Evolutionary conservation across 2,329 filamentous ascomycete species (phyloP).

Genomic region (Penicillium oxalicum): DNA sequence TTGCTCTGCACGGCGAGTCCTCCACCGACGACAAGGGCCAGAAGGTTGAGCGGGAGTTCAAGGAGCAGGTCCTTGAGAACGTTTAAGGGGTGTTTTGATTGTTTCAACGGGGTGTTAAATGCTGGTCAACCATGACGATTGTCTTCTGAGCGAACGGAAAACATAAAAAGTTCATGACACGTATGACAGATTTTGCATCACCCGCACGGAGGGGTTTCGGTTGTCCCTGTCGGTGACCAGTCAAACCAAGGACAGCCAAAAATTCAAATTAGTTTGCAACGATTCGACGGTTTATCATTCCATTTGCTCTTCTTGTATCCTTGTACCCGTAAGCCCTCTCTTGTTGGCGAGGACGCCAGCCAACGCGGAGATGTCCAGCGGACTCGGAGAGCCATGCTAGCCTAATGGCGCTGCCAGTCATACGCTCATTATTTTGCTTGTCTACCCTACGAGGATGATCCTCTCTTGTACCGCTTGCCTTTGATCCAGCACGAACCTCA

Average conservation of each 20-base stretch:
- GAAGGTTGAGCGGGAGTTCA: constrained; percentile 99
- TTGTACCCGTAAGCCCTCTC: too few relatives aligned
- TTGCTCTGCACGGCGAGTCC: constrained; percentile 96
- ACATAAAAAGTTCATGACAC: constrained; percentile 25
- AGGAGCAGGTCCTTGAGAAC: constrained; percentile 89
- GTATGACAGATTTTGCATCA: constrained; percentile 18
- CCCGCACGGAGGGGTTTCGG: constrained; percentile 1
- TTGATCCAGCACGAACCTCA: too few relatives aligned
- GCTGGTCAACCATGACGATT: constrained; percentile 53
- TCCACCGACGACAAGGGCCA: constrained; percentile 92
- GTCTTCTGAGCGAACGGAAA: constrained; percentile 24
- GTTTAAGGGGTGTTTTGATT: constrained; percentile 63
- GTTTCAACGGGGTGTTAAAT: constrained; percentile 71
- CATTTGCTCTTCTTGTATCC: too few relatives aligned
- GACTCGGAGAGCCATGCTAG: too few relatives aligned
- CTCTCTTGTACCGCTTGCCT: too few relatives aligned
- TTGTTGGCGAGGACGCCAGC: too few relatives aligned
- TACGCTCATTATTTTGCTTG: too few relatives aligned
- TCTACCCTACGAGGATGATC: too few relatives aligned
- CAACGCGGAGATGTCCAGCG: too few relatives aligned
- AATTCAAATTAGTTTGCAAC: constrained; percentile 6
- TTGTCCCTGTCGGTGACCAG: constrained; percentile 3
- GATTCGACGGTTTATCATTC: background rate
- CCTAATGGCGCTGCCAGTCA: too few relatives aligned
- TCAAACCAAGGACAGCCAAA: constrained; percentile 3